phyloP scores from a whole-genome alignment of 164 flowering plant species.

The Vitis labrusca region DNA sequence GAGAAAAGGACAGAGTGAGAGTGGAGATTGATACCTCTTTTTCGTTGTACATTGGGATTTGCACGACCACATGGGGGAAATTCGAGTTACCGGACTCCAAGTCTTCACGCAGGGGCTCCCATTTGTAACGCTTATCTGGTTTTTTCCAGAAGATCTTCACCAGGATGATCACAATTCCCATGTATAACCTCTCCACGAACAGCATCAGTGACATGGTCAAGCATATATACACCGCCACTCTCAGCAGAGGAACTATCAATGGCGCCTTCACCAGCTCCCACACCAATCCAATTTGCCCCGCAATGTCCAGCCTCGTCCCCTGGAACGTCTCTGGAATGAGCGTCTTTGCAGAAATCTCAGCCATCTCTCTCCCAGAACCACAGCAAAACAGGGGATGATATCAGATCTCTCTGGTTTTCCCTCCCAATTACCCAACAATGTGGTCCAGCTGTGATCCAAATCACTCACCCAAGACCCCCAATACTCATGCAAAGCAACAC shows the following conservation, averaged over 20 bases:
- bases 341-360: slow-evolving; percentile 16
- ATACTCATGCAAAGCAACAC: too few species aligned
- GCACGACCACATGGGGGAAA: slow-evolving; percentile 81
- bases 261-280: slow-evolving; percentile 75
- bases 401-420: slow-evolving; percentile 4
- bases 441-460: too few species aligned
- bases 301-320: slow-evolving; percentile 46
- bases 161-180: slow-evolving; percentile 81
- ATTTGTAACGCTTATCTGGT: slow-evolving; percentile 87
- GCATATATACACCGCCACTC: slow-evolving; percentile 44
- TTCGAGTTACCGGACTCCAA: slow-evolving; percentile 60
- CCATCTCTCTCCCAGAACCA: slow-evolving; percentile 28
- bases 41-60: slow-evolving; percentile 92
- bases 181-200: slow-evolving; percentile 81
- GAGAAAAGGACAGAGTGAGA: slow-evolving; percentile 5
- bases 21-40: slow-evolving; percentile 47
- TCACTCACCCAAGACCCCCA: too few species aligned
- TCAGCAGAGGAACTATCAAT: slow-evolving; percentile 70
- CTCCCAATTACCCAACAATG: too few species aligned
- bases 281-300: slow-evolving; percentile 50
- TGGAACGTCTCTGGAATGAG: slow-evolving; percentile 54
- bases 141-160: slow-evolving; percentile 85
- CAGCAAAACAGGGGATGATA: slow-evolving; percentile 15
- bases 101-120: slow-evolving; percentile 73
- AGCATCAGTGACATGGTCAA: slow-evolving; percentile 84